Base-by-base conservation (phyloP, 805 yeast species). In the Suhomyces vadensis region DNA sequence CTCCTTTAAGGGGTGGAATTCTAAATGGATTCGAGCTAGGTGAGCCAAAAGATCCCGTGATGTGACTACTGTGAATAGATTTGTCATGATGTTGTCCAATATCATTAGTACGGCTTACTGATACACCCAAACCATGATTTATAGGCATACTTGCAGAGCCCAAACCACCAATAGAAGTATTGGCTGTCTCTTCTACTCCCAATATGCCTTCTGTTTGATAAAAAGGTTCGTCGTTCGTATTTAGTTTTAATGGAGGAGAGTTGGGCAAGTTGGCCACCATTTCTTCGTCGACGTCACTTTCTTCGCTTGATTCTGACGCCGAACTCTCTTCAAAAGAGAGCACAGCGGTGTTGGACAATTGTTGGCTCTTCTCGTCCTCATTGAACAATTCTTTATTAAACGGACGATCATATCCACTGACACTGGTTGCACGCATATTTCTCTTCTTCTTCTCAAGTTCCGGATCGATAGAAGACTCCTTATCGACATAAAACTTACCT, bases 401-500 rank as follows among this genome's bases (percentile, higher is more conserved):
- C 2, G 47, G 35, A 24, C 9, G 37, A n/a, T 49, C 56, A 17
- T 19, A 50, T 6, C 55, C 57, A 33, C 46, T 47, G 1, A 66
- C 71, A 51, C 71, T 67, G 1, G 73, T 66, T 3, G 71, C 72
- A 43, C 73, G 46, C 4, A 64, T 37, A 19, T 50, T 49, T 13
- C 54, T 54, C 29, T 50, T 48, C 35, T 53, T 56, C 35, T 54
- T 42, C 21, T 40, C 42, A 8, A 53, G 55, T 14, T 62, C 66
- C 3, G 48, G 40, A 17, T 53, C 66, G 11, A 39, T 44, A 7
- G 59, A 41, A 11, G 50, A 49, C n/a, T 70, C 75, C 37, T 64
- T 60, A 4, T 64, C 67, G 11, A 86, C 87, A 58, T 82, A 90
- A 58, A 87, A 92, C 57, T 91, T 86, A 1, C 99, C 99, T 5